Percentiles rank a stretch among this genome's conserved stretches.
Conservation (phyloP, 257 asterid genomes). For the Mitragyna speciosa region DNA sequence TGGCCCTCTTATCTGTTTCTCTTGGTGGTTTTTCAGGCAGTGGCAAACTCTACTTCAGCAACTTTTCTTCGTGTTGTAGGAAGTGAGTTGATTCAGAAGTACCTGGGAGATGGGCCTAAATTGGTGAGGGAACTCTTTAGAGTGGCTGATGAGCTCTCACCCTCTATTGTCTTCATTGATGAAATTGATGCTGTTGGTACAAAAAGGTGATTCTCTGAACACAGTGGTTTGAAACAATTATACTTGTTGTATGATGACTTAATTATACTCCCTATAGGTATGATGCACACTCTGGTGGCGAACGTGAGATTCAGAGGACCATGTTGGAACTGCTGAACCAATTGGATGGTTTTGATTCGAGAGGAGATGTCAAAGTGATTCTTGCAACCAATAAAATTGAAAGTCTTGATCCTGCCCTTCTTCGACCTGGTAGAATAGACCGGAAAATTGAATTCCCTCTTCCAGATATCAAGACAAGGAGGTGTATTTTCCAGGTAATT, state of each 20-base stretch:
- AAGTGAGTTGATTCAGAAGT: conserved; percentile 87
- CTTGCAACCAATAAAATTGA: conserved; percentile 90
- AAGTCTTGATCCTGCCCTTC: conserved; percentile 89
- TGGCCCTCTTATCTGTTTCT: neutral
- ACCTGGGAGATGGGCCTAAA: conserved; percentile 96
- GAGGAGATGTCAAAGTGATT: conserved; percentile 94
- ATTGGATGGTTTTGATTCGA: conserved; percentile 89
- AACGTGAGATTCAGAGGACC: conserved; percentile 96
- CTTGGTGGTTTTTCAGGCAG: conserved; percentile 54
- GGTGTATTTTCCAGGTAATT: conserved; percentile 81
- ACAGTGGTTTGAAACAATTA: neutral
- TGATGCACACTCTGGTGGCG: conserved; percentile 97
- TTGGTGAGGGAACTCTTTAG: conserved; percentile 93
- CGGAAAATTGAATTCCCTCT: conserved; percentile 87
- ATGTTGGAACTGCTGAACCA: conserved; percentile 89
- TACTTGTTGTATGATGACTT: neutral
- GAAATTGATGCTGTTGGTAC: conserved; percentile 96
- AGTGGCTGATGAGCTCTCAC: conserved; percentile 96
- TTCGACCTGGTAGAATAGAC: conserved; percentile 90
- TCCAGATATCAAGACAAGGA: conserved; percentile 85
- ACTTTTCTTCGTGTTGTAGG: conserved; percentile 98
- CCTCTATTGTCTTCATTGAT: conserved; percentile 90
- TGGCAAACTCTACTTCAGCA: conserved; percentile 95
- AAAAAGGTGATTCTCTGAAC: conserved; percentile 51
- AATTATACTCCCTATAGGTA: conserved; percentile 44